Base-by-base conservation (phyloP, 2,329 filamentous ascomycete species). In the Nigrospora oryzae region DNA sequence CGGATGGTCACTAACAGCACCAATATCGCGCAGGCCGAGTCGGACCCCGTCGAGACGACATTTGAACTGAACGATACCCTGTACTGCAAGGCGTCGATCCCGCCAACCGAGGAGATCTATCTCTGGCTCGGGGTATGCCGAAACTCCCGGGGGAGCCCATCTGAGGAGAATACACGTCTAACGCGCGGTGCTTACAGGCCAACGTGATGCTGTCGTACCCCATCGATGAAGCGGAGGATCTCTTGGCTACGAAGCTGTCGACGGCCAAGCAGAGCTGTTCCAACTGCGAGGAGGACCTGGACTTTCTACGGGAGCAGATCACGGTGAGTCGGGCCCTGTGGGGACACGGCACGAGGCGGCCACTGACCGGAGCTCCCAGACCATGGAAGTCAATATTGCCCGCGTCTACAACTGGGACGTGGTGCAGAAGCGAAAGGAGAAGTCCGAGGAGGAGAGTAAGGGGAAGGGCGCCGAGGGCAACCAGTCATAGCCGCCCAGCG, bases 351-450 rank as follows among this genome's bases (percentile, higher is more conserved):
- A 14, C 11, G 11, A 16, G 13, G 10, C n/a, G 23, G n/a, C 14
- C 43, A 44, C 46, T 46, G 40, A 46, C 40, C 11, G 23, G 19
- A 28, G 11, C 14, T 15, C 40, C 28, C 6, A 94, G 88, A 96
- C 90, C 0, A 84, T 98, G 73, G 93, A 98, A 66, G 93, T 98
- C 32, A 93, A 93, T 4, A 89, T 91, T 36, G 93, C 93, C 17
- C 78, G 93, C 52, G 90, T 98, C n/a, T 97, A 98, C 67, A 98
- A 98, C 66, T 97, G 93, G 91, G 93, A 98, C 59, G 89, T 98
- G 5, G 88, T 91, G 37, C 87, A 95, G 71, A 88, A 94, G 68
- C 77, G 93, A 55, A 96, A 95, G 72, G 89, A 95, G 49, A 93
- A 89, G 64, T 73, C 68, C 4, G 82, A 84, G 35, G 77, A 81